Evolutionary conservation across 176 grass and related monocot genomes (phyloP).

Genomic region (Musa troglodytarum): DNA sequence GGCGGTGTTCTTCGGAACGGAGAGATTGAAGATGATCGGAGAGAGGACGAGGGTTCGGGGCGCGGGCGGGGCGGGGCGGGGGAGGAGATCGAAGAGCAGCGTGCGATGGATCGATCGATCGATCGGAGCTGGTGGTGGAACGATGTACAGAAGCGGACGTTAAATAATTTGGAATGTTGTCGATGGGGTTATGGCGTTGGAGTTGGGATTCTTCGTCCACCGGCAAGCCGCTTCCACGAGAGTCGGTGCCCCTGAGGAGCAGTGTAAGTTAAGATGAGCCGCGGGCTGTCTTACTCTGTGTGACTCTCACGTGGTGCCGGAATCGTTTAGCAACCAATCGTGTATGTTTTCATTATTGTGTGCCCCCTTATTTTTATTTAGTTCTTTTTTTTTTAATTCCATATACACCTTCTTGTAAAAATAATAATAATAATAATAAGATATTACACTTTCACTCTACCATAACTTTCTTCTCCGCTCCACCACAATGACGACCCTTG

Average conservation of each 20-base stretch:
- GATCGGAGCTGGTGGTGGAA: background rate
- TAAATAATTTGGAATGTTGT: background rate
- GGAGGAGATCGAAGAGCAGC: background rate
- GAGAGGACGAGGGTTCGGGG: background rate
- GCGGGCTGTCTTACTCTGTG: no score
- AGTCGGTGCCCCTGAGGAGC: background rate
- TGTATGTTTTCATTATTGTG: no score
- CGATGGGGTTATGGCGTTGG: background rate
- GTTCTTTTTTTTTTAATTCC: no score
- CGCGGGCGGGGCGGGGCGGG: background rate
- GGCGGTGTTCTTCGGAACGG: background rate
- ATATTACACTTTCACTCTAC: no score
- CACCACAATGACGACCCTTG: no score
- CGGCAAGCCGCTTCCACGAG: background rate
- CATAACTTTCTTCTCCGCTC: no score
- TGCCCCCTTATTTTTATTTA: no score
- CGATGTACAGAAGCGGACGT: background rate
- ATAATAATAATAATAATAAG: no score
- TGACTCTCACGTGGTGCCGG: no score
- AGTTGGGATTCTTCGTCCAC: background rate
- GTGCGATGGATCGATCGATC: background rate
- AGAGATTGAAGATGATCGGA: background rate
- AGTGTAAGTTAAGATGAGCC: background rate
- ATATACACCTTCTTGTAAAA: no score
- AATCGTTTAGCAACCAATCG: no score